Evolutionary conservation across 148 eudicot species (phyloP).

Genomic region (Simmondsia chinensis): DNA sequence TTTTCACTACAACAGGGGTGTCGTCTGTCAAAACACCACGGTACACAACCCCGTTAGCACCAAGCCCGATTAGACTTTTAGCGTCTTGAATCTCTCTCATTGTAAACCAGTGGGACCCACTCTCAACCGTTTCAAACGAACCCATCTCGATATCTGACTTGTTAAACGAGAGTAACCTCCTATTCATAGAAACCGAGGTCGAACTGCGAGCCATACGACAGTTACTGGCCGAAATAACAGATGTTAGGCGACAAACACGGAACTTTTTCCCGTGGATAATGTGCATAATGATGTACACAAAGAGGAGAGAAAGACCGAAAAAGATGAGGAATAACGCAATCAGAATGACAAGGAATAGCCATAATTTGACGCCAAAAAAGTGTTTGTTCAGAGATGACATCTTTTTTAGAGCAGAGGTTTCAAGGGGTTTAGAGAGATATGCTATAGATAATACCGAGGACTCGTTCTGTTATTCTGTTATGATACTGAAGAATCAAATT

Average conservation of each 20-base stretch:
- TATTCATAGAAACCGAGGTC: constrained; percentile 11
- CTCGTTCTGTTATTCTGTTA: no score
- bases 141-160: constrained; percentile 9
- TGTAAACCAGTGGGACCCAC: constrained; percentile 2
- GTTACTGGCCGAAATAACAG: not conserved
- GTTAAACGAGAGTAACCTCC: constrained; percentile 21
- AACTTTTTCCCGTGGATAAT: not conserved
- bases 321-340: not conserved
- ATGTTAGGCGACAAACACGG: not conserved
- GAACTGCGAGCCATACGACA: not conserved
- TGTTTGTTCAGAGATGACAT: constrained; percentile 13
- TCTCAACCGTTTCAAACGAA: constrained; percentile 1
- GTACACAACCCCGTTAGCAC: constrained; percentile 29
- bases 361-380: constrained; percentile 20
- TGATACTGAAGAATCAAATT: no score
- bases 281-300: not conserved
- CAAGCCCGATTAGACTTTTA: constrained; percentile 29
- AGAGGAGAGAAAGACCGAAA: not conserved
- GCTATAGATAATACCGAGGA: no score
- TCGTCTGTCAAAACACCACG: constrained; percentile 23
- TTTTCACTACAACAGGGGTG: constrained; percentile 26
- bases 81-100: constrained; percentile 21
- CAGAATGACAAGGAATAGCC: constrained; percentile 14
- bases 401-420: no score
- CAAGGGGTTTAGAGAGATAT: no score